Evolutionary conservation across 805 yeast genomes (phyloP).

Genomic region (Ogataea naganishii): DNA sequence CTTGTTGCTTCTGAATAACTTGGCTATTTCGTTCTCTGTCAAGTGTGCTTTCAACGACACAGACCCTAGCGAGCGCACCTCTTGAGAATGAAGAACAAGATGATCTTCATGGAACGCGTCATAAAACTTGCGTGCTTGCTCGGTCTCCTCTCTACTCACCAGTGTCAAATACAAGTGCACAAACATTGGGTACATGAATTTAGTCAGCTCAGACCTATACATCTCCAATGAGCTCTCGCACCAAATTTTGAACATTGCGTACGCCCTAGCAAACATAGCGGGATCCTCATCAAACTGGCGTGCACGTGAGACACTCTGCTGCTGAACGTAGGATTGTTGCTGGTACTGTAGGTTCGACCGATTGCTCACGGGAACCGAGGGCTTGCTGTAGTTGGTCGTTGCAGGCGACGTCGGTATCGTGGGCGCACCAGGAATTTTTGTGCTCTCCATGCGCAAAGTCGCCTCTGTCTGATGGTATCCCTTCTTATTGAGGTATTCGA

Average conservation of each 20-base stretch:
- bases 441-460: slow-evolving; percentile 79
- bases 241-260: slow-evolving; percentile 77
- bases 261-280: slow-evolving; percentile 69
- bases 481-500: slow-evolving; percentile 86
- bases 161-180: slow-evolving; percentile 81
- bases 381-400: slow-evolving; percentile 24
- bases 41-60: slow-evolving; percentile 75
- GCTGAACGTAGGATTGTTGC: slow-evolving; percentile 19
- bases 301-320: slow-evolving; percentile 14
- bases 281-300: slow-evolving; percentile 50
- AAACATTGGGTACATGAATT: slow-evolving; percentile 86
- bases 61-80: slow-evolving; percentile 62
- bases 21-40: slow-evolving; percentile 74
- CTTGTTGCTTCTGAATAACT: slow-evolving; percentile 61
- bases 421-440: slow-evolving; percentile 46
- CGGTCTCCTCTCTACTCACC: slow-evolving; percentile 50
- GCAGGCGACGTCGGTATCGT: slow-evolving; percentile 41
- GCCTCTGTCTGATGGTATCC: slow-evolving; percentile 95
- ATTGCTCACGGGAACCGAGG: slow-evolving; percentile 25
- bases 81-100: slow-evolving; percentile 66
- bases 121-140: slow-evolving; percentile 66
- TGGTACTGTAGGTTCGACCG: slow-evolving; percentile 25
- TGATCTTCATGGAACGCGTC: slow-evolving; percentile 71
- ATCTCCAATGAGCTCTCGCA: slow-evolving; percentile 84
- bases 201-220: slow-evolving; percentile 79